Base-by-base conservation (phyloP, 441 rosid species). In the Gossypium trilobum region DNA sequence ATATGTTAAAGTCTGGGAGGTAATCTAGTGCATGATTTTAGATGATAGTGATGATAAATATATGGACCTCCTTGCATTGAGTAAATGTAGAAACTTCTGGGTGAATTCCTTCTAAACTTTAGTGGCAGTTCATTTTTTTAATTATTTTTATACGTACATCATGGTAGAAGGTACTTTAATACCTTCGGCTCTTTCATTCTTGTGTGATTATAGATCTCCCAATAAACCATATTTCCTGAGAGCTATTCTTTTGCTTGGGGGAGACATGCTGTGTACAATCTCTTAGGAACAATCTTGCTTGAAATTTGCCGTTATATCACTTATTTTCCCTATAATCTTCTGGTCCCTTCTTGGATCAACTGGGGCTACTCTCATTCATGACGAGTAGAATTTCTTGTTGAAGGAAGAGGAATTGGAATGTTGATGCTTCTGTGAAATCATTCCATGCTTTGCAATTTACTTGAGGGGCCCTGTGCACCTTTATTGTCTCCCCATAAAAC, bases 1-100 rank as follows among this genome's bases (percentile, higher is more conserved):
- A 86, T 95, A 95, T 78, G 86, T 92, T 7, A 95, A 85, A 85
- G 90, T 95, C 74, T 92, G 98, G 99, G 98, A 95, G 96, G 97
- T 89, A 85, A 79, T 78, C 13, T 60, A 17, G 5, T 16, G 5
- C 50, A 8, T 72, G 9, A 22, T 9, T 36, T 25, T 42, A 20
- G 54, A 17, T 29, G 58, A 17, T 20, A 9, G 22, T 72, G 54
- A 29, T 25, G 54, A 73, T 65, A 61, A 39, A 8, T 48, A 29
- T 69, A 36, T 71, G 27, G 20, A 19, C n/a, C 39, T 61, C 16
- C 33, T 19, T 51, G 16, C 4, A 42, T n/a, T 62, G 19, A 33
- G 25, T 10, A 50, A 51, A 50, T 29, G 6, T 9, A 11, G 36
- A 61, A 39, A 94, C 97, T 70, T 82, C 95, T 75, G 97, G 55